phyloP scores from a whole-genome alignment of 1,284 basidiomycete genomes.

The Afroboletus lepidellus region DNA sequence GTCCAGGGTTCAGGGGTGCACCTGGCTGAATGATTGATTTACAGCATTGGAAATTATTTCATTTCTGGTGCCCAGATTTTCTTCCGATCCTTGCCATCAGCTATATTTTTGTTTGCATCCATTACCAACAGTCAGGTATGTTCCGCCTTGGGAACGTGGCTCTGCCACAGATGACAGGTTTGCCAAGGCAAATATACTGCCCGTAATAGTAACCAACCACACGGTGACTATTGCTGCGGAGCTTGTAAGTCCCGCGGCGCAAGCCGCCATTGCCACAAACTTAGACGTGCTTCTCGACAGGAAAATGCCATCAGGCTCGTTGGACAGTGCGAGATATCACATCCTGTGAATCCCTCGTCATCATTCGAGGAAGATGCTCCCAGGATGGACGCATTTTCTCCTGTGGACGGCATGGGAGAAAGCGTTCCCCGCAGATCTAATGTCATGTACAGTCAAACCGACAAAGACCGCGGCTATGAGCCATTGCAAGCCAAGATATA shows the following conservation, averaged over 20 bases:
- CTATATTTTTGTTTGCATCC: slow-evolving; percentile 93
- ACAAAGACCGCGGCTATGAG: slow-evolving; percentile 53
- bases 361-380: slow-evolving; percentile 29
- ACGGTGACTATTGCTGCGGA: slow-evolving; percentile 97
- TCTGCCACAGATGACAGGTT: slow-evolving; percentile 13
- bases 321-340: slow-evolving; percentile 97
- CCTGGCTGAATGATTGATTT: slow-evolving; percentile 4
- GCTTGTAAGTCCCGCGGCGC: slow-evolving; percentile 52
- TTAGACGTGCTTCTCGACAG: slow-evolving; percentile 38
- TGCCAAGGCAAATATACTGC: slow-evolving; percentile 73
- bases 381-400: slow-evolving; percentile 38
- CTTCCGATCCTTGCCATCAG: slow-evolving; percentile 88
- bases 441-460: slow-evolving; percentile 62
- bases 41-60: slow-evolving; percentile 85
- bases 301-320: slow-evolving; percentile 79
- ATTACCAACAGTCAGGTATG: slow-evolving; percentile 75
- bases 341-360: slow-evolving; percentile 59
- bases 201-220: slow-evolving; percentile 93
- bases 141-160: slow-evolving; percentile 10
- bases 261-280: slow-evolving; percentile 5
- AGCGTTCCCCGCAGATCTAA: slow-evolving; percentile 51
- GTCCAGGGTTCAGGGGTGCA: slow-evolving; percentile 11
- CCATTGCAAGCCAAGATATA: slow-evolving; percentile 64
- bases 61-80: slow-evolving; percentile 83
- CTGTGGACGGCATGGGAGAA: slow-evolving; percentile 53